These are phyloP conservation scores for Apophysomyces sp. DNA, from an alignment of 371 early-diverging fungal genomes.

Conservation along the genomic window DNA sequence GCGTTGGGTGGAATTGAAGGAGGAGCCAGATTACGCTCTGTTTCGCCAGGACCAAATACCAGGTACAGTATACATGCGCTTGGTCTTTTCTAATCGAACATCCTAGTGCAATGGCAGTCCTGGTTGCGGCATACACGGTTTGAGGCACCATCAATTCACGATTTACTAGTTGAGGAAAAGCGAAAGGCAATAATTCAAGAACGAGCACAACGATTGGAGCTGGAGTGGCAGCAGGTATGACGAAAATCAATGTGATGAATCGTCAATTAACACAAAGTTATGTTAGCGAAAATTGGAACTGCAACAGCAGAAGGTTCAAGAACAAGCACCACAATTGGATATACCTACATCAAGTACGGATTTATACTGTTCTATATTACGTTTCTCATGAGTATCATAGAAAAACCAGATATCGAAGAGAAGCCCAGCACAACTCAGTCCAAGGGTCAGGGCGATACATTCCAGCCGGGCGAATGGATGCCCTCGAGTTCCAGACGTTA, in stretches of 20 bases:
- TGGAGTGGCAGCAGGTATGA: conserved; percentile 28
- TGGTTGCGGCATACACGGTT: conserved; percentile 70
- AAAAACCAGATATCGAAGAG: conserved; percentile 1
- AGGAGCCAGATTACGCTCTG: conserved; percentile 26
- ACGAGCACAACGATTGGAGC: conserved; percentile 37
- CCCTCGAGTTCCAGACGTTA: conserved; percentile 11
- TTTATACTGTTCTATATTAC: neutral
- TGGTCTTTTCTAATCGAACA: conserved; percentile 7
- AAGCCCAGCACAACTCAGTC: conserved; percentile 17
- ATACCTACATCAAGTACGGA: neutral
- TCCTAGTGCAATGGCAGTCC: conserved; percentile 68
- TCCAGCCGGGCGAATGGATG: conserved; percentile 42
- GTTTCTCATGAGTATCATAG: neutral
- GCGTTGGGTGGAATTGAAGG: conserved; percentile 48
- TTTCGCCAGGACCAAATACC: conserved; percentile 53
- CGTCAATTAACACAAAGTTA: neutral
- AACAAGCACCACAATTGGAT: neutral
- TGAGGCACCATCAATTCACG: conserved; percentile 55
- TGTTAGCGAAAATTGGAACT: conserved; percentile 13
- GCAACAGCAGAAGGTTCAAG: conserved; percentile 2
- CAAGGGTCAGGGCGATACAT: conserved; percentile 39
- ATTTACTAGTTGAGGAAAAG: conserved; percentile 36
- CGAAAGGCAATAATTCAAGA: conserved; percentile 49
- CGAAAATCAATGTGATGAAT: neutral
- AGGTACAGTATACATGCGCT: conserved; percentile 38